Evolutionary conservation across 306 rosid species (phyloP).

Genomic region (Corylus avellana): DNA sequence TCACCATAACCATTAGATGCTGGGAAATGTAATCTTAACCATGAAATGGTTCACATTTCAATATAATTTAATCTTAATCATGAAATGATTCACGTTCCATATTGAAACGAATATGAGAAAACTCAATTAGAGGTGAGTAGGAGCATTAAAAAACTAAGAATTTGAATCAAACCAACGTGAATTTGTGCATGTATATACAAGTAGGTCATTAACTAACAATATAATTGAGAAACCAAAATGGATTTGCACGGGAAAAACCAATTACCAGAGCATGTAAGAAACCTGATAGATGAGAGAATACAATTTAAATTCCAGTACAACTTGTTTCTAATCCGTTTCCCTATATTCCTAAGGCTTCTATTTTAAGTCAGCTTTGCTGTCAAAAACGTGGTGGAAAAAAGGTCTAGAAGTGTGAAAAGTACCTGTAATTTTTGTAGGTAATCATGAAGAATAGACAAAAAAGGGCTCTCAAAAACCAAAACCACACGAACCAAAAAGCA

Average conservation of each 20-base stretch:
- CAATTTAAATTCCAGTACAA: constrained; percentile 7
- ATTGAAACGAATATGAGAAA: too few species aligned
- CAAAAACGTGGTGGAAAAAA: constrained; percentile 5
- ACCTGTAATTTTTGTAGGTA: constrained; percentile 23
- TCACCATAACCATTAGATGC: too few species aligned
- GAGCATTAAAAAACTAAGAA: too few species aligned
- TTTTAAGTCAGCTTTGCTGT: constrained; percentile 17
- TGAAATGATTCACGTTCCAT: too few species aligned
- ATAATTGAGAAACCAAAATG: constrained; percentile 4
- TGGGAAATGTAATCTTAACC: too few species aligned
- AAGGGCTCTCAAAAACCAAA: constrained; percentile 2
- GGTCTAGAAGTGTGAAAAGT: constrained; percentile 5
- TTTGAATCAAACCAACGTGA: too few species aligned
- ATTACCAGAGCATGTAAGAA: constrained; percentile 18
- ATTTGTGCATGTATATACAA: too few species aligned
- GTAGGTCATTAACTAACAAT: not conserved
- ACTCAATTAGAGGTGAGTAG: too few species aligned
- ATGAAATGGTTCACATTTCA: too few species aligned
- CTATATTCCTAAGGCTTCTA: constrained; percentile 25
- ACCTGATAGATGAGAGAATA: constrained; percentile 12
- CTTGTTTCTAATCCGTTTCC: constrained; percentile 13
- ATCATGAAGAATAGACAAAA: constrained; percentile 21
- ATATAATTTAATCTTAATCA: too few species aligned
- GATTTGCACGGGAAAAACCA: constrained; percentile 11
- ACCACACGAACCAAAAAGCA: constrained; percentile 2